phyloP scores from a whole-genome alignment of 2,329 filamentous ascomycete genomes.

The Fusarium chaquense region DNA sequence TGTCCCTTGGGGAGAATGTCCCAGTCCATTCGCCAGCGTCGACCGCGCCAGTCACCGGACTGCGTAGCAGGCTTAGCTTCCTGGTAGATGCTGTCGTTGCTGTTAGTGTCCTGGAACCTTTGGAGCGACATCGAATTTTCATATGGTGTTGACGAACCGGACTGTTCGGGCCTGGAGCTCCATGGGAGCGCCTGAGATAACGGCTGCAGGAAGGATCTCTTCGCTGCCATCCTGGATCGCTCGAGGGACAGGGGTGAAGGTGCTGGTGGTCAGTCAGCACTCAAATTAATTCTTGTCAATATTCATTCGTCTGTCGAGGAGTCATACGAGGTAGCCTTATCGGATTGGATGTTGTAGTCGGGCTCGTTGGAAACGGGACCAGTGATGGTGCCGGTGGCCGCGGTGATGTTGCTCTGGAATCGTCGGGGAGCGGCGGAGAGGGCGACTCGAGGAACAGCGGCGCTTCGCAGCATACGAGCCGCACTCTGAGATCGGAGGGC shows the following conservation, averaged over 20 bases:
- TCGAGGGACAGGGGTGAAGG: conserved; percentile 91
- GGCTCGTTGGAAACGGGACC: conserved; percentile 72
- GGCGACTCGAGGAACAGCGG: conserved; percentile 54
- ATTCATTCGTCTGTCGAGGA: conserved; percentile 12
- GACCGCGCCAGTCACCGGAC: conserved; percentile 86
- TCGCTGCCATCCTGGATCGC: conserved; percentile 92
- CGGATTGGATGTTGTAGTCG: conserved; percentile 82
- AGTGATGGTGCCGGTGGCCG: conserved; percentile 55
- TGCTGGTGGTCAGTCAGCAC: conserved; percentile 63
- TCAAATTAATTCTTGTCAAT: conserved; percentile 1
- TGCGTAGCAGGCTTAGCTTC: conserved; percentile 95
- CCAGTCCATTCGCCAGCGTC: conserved; percentile 98
- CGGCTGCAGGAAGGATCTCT: conserved; percentile 81
- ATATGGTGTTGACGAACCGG: conserved; percentile 69
- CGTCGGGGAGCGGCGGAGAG: conserved; percentile 62
- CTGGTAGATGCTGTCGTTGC: conserved; percentile 80
- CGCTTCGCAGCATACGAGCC: conserved; percentile 64
- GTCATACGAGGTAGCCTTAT: conserved; percentile 89
- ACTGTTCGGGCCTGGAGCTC: conserved; percentile 95
- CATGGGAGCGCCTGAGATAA: conserved; percentile 90
- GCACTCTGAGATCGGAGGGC: conserved; percentile 70
- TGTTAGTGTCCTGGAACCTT: conserved; percentile 17
- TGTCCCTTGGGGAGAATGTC: conserved; percentile 92
- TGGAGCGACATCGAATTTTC: background rate
- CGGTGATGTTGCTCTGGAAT: conserved; percentile 65